Base-by-base conservation (phyloP, 1,139 yeast species). In the Taphrina wiesneri region DNA sequence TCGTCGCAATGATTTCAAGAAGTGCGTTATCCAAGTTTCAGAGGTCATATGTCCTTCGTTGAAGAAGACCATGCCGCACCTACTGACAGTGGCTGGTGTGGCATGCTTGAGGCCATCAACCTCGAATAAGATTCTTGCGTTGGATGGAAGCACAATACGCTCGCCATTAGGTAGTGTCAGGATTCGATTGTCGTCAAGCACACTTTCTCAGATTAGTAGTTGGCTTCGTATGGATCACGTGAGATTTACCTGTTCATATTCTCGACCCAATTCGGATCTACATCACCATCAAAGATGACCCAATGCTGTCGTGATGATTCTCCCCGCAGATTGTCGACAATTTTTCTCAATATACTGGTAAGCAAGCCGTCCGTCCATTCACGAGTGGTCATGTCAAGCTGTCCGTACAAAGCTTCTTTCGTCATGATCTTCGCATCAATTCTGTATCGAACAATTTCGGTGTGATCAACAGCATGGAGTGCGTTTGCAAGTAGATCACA, bases 221-320 rank as follows among this genome's bases (percentile, higher is more conserved):
- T 39, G 43, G 5, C 17, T 41, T 45, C 23, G 17, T 32, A 49
- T 15, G n/a, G 7, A n/a, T 19, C 23, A 7, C 13, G 28, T 34
- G 13, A 17, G 21, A 9, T 63, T 11, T 66, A 69, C 72, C 72
- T 87, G 75, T 93, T 93, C 70, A 93, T 78, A 69, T 88, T 88
- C 72, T 93, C 99, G 0, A 91, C 91, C 96, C 97, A 93, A 63
- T 84, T 86, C 0, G 99, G 98, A 74, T 93, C 98, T 51, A 93
- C 84, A 71, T 90, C 97, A 54, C 98, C 96, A 76, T 92, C 97
- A 74, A 93, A 89, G 0, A 92, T 82, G 69, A 93, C 82, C 96
- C 97, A 91, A 21, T 85, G 82, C 1, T 82, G 77, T 68, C 83
- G 85, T 2, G 77, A 72, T 23, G 59, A 63, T 70, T 86, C 90